Conservation (phyloP, 2,329 filamentous ascomycete species). For the Hirsutella rhossiliensis region DNA sequence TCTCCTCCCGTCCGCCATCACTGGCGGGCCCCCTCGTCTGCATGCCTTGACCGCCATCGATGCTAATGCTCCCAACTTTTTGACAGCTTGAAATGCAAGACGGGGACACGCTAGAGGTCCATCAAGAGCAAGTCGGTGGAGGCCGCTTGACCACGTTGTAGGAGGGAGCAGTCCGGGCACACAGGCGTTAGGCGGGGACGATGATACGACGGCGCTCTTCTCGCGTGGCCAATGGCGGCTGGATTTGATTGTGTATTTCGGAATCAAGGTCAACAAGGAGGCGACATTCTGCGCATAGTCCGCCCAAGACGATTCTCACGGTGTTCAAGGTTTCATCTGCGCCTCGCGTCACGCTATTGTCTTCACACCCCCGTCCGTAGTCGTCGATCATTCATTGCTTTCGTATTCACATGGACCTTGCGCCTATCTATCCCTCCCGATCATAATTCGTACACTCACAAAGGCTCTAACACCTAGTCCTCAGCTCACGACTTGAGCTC, state of each 20-base stretch:
- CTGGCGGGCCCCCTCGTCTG: background rate
- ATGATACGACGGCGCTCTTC: background rate
- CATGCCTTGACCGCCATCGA: no score
- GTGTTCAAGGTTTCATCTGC: no score
- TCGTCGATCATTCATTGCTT: no score
- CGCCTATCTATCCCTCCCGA: background rate
- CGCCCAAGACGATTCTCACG: background rate
- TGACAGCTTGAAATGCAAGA: constrained; percentile 88
- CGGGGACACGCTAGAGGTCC: constrained; percentile 90
- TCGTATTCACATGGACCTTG: background rate
- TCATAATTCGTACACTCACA: background rate
- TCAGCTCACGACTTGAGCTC: constrained; percentile 40
- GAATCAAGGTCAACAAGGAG: background rate
- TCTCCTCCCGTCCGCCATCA: constrained; percentile 1
- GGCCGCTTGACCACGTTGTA: constrained; percentile 6
- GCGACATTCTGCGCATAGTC: background rate
- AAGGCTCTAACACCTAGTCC: background rate
- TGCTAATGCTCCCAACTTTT: background rate
- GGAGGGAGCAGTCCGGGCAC: background rate
- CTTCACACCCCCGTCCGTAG: no score
- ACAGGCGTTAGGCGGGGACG: constrained; percentile 3
- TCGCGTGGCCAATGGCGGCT: background rate
- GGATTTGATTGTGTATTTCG: background rate
- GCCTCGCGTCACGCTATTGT: no score
- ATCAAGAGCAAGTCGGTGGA: constrained; percentile 95